These are phyloP conservation scores for Penicillium parvum DNA, from an alignment of 495 filamentous ascomycete species.

Conservation along the genomic window DNA sequence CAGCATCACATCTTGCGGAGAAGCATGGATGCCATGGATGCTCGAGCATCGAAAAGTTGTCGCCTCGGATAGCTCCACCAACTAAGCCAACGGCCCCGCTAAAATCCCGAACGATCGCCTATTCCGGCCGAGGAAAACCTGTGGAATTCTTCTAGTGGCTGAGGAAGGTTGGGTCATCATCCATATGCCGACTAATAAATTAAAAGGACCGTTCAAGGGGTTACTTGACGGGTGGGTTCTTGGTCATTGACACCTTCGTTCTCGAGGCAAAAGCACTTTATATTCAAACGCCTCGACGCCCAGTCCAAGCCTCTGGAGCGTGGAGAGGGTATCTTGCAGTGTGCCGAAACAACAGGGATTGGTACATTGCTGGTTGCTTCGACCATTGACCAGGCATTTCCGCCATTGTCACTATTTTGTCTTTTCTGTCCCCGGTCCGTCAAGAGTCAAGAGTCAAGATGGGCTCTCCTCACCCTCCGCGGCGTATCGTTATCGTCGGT, in stretches of 20 bases:
- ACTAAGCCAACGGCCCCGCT: constrained; percentile 13
- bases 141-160: constrained; percentile 5
- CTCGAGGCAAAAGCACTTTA: neutral
- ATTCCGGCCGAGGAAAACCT: constrained; percentile 19
- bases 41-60: constrained; percentile 2
- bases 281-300: neutral
- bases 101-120: constrained; percentile 25
- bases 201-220: neutral
- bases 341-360: no score
- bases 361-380: neutral
- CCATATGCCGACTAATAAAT: neutral
- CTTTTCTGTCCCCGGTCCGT: neutral
- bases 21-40: neutral
- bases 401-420: neutral
- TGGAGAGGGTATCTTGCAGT: no score
- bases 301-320: neutral
- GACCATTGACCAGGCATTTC: neutral
- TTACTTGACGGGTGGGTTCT: neutral
- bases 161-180: neutral
- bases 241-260: neutral
- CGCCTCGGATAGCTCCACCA: constrained; percentile 8
- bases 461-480: constrained; percentile 19
- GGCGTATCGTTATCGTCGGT: constrained; percentile 48
- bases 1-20: neutral
- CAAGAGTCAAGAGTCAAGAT: neutral